These are phyloP conservation scores for Wallacemonas sp. DNA, from an alignment of 208 protist species.

Conservation along the genomic window DNA sequence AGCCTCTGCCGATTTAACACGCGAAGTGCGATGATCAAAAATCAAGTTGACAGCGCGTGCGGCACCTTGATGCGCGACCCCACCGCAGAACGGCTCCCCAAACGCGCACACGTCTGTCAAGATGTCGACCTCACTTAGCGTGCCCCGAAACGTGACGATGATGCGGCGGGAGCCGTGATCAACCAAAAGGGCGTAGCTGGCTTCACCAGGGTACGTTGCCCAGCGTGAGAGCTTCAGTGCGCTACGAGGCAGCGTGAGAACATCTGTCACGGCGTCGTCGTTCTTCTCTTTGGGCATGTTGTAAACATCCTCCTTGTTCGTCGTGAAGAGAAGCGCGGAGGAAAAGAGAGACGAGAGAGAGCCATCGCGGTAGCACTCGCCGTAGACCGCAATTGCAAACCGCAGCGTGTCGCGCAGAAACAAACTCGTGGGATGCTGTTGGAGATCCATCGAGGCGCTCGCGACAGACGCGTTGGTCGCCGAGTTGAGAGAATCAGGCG, in stretches of 20 bases:
- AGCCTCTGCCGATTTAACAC: not conserved
- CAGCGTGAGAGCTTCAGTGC: constrained; percentile 48
- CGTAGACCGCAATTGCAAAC: constrained; percentile 67
- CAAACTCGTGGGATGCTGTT: constrained; percentile 30
- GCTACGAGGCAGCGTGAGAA: constrained; percentile 45
- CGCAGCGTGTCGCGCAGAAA: constrained; percentile 51
- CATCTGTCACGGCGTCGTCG: constrained; percentile 44
- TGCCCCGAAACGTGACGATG: constrained; percentile 66
- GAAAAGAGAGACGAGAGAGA: constrained; percentile 36
- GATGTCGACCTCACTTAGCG: constrained; percentile 53
- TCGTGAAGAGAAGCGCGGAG: constrained; percentile 35
- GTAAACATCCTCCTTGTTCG: constrained; percentile 22
- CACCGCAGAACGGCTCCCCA: constrained; percentile 46
- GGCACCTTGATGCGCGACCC: constrained; percentile 52
- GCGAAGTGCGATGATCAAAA: constrained; percentile 45
- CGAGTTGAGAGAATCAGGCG: constrained; percentile 7
- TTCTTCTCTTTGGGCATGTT: constrained; percentile 33
- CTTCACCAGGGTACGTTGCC: constrained; percentile 34
- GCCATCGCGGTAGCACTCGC: constrained; percentile 46
- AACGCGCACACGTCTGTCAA: constrained; percentile 59
- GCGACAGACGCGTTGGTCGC: not conserved
- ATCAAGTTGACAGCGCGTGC: constrained; percentile 41
- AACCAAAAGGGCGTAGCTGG: constrained; percentile 55
- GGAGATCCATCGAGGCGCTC: not conserved
- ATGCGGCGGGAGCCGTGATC: constrained; percentile 48